phyloP scores from a whole-genome alignment of 257 asterid species.

The Solanum okadae region DNA sequence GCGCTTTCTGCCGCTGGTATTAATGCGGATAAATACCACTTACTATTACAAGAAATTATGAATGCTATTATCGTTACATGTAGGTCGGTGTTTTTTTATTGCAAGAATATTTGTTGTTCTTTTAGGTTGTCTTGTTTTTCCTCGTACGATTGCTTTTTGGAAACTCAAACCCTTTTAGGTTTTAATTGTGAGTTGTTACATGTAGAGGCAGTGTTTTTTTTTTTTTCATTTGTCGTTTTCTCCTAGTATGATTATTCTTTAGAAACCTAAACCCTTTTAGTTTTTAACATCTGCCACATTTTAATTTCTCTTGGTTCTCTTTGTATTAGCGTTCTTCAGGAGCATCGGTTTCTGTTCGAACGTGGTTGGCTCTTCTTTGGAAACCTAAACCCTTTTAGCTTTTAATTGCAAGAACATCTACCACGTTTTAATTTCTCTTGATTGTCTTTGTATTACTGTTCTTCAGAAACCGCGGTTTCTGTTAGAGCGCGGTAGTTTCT shows the following conservation, averaged over 20 bases:
- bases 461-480: not conserved
- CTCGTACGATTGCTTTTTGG: not conserved
- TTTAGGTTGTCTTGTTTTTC: not conserved
- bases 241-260: not conserved
- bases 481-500: not conserved
- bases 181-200: not conserved
- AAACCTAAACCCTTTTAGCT: not conserved
- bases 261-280: not conserved
- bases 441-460: not conserved
- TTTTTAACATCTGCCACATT: not conserved
- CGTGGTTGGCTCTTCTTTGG: not conserved
- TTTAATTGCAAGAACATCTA: not conserved
- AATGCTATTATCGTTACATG: not conserved
- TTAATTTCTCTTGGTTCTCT: not conserved
- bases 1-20: not conserved
- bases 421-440: not conserved
- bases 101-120: not conserved
- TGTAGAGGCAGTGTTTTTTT: not conserved
- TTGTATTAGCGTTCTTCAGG: not conserved
- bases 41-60: not conserved
- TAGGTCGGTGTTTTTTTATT: not conserved
- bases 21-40: not conserved
- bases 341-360: not conserved
- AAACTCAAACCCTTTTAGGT: not conserved
- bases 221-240: not conserved